These are phyloP conservation scores for Argentina anserina DNA, from an alignment of 306 rosid genomes.

Conservation along the genomic window DNA sequence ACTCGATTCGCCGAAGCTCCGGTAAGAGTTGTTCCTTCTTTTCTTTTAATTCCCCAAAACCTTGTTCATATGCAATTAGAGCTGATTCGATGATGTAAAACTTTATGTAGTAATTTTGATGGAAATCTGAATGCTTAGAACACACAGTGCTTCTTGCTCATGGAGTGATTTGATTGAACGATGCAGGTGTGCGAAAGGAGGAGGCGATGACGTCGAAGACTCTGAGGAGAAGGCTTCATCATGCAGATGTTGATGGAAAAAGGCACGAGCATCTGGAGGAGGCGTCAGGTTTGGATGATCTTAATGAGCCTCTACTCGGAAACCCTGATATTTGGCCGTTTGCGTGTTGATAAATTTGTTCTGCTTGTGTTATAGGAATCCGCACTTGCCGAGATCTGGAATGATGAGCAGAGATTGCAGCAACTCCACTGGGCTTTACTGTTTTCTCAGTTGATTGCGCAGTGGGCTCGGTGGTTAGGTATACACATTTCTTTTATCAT, in stretches of 20 bases:
- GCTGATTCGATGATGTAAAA: neutral
- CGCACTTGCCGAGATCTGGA: constrained; percentile 57
- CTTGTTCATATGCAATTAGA: neutral
- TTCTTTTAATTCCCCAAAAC: neutral
- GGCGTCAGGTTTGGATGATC: constrained; percentile 45
- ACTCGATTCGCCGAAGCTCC: neutral
- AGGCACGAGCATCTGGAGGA: constrained; percentile 47
- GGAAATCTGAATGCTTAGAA: too few relatives aligned
- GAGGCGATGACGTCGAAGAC: constrained; percentile 56
- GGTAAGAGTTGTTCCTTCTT: neutral
- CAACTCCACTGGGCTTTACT: constrained; percentile 75
- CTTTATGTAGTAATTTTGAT: neutral
- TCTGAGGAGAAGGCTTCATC: constrained; percentile 83
- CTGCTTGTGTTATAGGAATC: constrained; percentile 28
- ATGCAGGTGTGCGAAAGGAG: constrained; percentile 44
- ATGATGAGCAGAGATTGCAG: constrained; percentile 71
- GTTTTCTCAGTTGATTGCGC: constrained; percentile 73
- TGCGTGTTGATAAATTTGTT: constrained; percentile 7
- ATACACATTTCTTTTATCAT: neutral
- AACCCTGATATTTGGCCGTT: neutral
- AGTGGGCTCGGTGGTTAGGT: constrained; percentile 97
- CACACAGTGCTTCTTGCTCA: neutral
- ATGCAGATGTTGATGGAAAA: constrained; percentile 75
- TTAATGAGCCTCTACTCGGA: constrained; percentile 57
- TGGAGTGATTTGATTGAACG: neutral